Conservation (phyloP, 306 rosid species). For the Canavalia gladiata region DNA sequence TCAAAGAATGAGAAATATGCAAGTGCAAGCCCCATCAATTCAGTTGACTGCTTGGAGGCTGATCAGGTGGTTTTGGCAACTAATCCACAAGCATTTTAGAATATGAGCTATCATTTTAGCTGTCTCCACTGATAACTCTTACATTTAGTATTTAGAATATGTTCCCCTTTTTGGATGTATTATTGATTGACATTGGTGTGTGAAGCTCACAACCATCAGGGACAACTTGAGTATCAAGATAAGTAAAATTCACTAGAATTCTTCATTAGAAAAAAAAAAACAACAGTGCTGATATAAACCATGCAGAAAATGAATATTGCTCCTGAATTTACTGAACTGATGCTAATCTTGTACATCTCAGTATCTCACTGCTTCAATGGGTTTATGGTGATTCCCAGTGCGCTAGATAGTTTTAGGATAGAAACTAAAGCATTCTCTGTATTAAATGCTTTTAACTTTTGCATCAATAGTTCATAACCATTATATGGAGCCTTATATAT, state of each 20-base stretch:
- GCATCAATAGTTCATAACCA: background rate
- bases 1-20: conserved; percentile 73
- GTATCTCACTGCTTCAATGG: background rate
- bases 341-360: conserved; percentile 1
- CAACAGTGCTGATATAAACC: background rate
- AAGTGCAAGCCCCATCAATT: conserved; percentile 65
- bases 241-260: background rate
- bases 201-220: background rate
- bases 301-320: conserved; percentile 20
- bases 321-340: conserved; percentile 4
- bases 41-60: conserved; percentile 80
- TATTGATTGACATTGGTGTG: conserved; percentile 9
- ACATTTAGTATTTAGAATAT: conserved; percentile 8
- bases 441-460: background rate
- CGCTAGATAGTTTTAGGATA: conserved; percentile 6
- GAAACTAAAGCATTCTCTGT: conserved; percentile 2
- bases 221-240: background rate
- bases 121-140: background rate
- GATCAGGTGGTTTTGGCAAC: conserved; percentile 69
- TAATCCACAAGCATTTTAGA: background rate
- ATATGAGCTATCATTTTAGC: background rate
- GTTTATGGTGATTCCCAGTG: conserved; percentile 21
- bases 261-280: background rate
- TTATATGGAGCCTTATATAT: conserved; percentile 34
- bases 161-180: background rate